These are phyloP conservation scores for Exophiala bonariae DNA, from an alignment of 2,329 filamentous ascomycete genomes.

Conservation along the genomic window DNA sequence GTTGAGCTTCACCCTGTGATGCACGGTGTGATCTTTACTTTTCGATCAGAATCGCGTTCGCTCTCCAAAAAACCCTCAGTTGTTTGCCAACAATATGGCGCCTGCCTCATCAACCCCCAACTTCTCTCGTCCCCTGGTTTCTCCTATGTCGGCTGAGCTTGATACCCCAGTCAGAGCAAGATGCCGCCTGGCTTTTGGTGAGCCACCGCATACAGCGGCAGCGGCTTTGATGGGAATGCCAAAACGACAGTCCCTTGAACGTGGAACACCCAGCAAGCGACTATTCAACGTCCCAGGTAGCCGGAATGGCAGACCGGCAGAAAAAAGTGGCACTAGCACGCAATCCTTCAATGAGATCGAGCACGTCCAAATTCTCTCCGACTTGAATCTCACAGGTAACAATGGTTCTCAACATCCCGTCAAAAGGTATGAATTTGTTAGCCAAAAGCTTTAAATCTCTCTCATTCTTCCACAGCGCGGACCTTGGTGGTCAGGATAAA, in stretches of 20 bases:
- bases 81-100: conserved; percentile 10
- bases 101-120: conserved; percentile 17
- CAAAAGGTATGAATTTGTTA: conserved; percentile 8
- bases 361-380: conserved; percentile 8
- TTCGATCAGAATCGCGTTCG: no score
- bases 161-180: conserved; percentile 8
- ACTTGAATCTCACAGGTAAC: conserved; percentile 4
- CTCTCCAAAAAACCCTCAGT: no score
- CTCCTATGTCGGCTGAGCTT: conserved; percentile 6
- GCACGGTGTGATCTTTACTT: no score
- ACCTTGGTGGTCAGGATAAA: conserved; percentile 17
- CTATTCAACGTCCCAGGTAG: conserved; percentile 9
- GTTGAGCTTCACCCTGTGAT: no score
- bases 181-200: conserved; percentile 1
- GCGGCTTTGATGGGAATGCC: conserved; percentile 8
- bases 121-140: conserved; percentile 20
- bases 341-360: conserved; percentile 2
- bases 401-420: conserved; percentile 5
- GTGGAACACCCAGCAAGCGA: conserved; percentile 6
- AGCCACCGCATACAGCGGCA: conserved; percentile 10
- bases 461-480: conserved; percentile 14
- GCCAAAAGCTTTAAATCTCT: conserved; percentile 8
- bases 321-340: conserved; percentile 2
- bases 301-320: conserved; percentile 10
- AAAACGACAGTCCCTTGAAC: conserved; percentile 1